These are phyloP conservation scores for Teratosphaeriaceae sp. DNA, from an alignment of 2,329 filamentous ascomycete genomes.

Conservation along the genomic window DNA sequence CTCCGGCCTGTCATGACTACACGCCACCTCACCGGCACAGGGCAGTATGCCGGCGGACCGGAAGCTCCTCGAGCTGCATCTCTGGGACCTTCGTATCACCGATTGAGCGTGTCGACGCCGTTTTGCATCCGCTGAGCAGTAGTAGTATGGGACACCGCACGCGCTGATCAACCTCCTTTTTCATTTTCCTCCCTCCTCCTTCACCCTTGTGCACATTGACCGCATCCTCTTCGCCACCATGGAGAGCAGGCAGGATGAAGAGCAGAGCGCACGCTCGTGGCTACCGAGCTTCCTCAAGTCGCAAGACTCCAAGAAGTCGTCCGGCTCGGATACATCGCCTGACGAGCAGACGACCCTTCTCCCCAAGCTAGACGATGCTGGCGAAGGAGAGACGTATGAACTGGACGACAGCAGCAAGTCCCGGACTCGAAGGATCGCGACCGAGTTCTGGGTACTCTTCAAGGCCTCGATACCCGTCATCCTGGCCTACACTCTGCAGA, in stretches of 20 bases:
- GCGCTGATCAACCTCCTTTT: no score
- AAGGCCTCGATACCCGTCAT: constrained; percentile 71
- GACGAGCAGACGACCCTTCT: constrained; percentile 31
- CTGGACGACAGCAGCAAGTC: constrained; percentile 30
- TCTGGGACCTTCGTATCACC: no score
- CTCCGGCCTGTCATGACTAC: constrained; percentile 10
- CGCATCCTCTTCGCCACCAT: constrained; percentile 11
- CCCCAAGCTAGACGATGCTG: constrained; percentile 23
- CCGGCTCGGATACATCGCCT: constrained; percentile 19
- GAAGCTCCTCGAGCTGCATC: no score
- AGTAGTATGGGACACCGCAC: no score
- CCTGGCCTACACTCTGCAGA: constrained; percentile 77
- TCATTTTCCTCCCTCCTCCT: background rate
- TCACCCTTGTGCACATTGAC: background rate
- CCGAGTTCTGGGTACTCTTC: constrained; percentile 62
- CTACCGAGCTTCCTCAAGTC: constrained; percentile 17
- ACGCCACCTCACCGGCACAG: background rate
- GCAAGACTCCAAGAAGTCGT: background rate
- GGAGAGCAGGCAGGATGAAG: constrained; percentile 20
- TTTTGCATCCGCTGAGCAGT: no score
- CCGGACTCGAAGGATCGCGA: constrained; percentile 34
- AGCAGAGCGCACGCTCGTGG: constrained; percentile 19
- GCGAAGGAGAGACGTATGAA: constrained; percentile 31
- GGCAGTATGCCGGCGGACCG: background rate
- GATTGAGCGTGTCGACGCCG: no score